Evolutionary conservation across 495 filamentous ascomycete genomes (phyloP).

Genomic region (Penicillium paxilli): DNA sequence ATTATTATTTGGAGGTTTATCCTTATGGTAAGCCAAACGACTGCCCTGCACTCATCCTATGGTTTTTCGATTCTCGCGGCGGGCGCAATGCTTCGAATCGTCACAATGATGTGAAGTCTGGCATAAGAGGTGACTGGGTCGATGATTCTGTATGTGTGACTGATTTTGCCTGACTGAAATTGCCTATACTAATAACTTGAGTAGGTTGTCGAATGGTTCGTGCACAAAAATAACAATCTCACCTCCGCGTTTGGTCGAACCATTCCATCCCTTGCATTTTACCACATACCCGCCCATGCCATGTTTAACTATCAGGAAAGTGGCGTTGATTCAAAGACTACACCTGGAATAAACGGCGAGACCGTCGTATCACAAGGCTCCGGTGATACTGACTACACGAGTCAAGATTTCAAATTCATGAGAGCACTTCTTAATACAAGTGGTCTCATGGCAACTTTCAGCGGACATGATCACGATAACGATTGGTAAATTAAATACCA

Average conservation of each 20-base stretch:
- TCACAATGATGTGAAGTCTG: conserved; percentile 29
- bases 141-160: conserved; percentile 24
- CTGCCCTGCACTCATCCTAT: conserved; percentile 57
- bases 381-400: conserved; percentile 30
- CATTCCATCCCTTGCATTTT: conserved; percentile 69
- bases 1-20: conserved; percentile 65
- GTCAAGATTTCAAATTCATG: conserved; percentile 67
- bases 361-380: conserved; percentile 25
- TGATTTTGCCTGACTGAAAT: not conserved
- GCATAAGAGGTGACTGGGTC: conserved; percentile 39
- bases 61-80: conserved; percentile 75
- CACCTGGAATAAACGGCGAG: conserved; percentile 70
- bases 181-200: not conserved
- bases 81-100: conserved; percentile 53
- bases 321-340: conserved; percentile 34
- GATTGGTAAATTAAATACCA: conserved; percentile 51
- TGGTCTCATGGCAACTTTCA: conserved; percentile 62
- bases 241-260: conserved; percentile 31
- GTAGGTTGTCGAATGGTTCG: conserved; percentile 66
- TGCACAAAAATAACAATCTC: conserved; percentile 43
- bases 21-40: conserved; percentile 7
- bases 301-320: conserved; percentile 53
- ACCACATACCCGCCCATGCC: conserved; percentile 68
- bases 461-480: conserved; percentile 71
- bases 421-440: conserved; percentile 54